Evolutionary conservation across 140 eudicot species (phyloP).

Genomic region (Anethum foeniculum): DNA sequence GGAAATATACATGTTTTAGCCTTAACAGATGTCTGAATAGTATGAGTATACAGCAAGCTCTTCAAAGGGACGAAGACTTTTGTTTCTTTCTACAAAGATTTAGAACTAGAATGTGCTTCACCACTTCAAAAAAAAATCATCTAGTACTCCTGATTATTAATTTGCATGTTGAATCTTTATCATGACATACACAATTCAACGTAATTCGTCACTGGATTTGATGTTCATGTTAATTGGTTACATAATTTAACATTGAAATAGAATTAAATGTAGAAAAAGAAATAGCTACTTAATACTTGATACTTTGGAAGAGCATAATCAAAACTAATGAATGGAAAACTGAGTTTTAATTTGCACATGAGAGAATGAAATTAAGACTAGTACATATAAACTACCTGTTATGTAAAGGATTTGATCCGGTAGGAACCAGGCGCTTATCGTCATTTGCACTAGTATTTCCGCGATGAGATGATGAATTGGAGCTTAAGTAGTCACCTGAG

Average conservation of each 20-base stretch:
- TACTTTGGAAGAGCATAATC: neutral
- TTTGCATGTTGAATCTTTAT: neutral
- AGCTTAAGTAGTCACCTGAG: neutral
- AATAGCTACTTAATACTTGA: neutral
- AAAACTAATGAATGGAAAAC: neutral
- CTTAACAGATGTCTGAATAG: too few species aligned
- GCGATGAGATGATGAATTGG: neutral
- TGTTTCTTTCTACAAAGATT: too few species aligned
- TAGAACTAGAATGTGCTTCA: too few species aligned
- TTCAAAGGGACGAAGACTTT: too few species aligned
- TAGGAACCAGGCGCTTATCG: conserved; percentile 13
- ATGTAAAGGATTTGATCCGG: conserved; percentile 10
- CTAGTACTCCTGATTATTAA: too few species aligned
- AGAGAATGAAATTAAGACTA: neutral
- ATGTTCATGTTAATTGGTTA: neutral
- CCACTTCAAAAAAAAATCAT: too few species aligned
- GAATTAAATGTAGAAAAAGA: too few species aligned
- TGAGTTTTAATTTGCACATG: neutral
- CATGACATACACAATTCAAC: neutral
- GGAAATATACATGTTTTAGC: too few species aligned
- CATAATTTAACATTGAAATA: neutral
- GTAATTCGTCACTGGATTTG: neutral
- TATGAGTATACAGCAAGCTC: too few species aligned
- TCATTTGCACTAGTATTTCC: neutral
- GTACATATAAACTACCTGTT: neutral